These are phyloP conservation scores for Lunasporangiospora selenospora DNA, from an alignment of 192 early-diverging fungal species.

Conservation along the genomic window DNA sequence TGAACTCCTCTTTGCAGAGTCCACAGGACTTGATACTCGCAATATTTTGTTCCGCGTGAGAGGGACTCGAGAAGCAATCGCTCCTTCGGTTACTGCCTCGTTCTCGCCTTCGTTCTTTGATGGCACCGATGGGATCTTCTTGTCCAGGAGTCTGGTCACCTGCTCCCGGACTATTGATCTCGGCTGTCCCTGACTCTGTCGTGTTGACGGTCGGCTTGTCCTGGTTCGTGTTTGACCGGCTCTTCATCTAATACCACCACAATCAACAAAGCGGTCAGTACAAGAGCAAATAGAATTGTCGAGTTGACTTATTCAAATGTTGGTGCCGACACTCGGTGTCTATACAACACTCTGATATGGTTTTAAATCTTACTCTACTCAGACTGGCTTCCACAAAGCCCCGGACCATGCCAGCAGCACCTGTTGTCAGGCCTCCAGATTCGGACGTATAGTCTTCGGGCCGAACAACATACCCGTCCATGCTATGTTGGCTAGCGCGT, in stretches of 20 bases:
- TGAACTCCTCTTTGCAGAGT: slow-evolving; percentile 47
- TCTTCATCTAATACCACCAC: slow-evolving; percentile 34
- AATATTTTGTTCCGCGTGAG: slow-evolving; percentile 15
- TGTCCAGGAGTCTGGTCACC: no score
- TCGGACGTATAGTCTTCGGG: slow-evolving; percentile 27
- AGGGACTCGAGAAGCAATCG: slow-evolving; percentile 2
- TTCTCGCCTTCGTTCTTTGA: no score
- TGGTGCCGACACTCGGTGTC: no score
- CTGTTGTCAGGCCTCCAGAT: background rate
- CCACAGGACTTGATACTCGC: slow-evolving; percentile 41
- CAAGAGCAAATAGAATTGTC: no score
- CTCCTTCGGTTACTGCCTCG: slow-evolving; percentile 19
- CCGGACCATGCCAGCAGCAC: slow-evolving; percentile 34
- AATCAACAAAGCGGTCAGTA: no score
- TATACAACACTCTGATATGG: no score
- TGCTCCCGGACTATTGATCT: no score
- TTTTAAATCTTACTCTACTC: slow-evolving; percentile 30
- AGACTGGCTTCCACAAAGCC: slow-evolving; percentile 41
- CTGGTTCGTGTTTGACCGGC: no score
- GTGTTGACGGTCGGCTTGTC: no score
- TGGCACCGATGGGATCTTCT: no score
- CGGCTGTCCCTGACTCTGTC: no score
- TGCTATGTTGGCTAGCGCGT: slow-evolving; percentile 16
- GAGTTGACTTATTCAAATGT: no score
- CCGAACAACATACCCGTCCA: slow-evolving; percentile 22